Percentiles rank a stretch among this genome's conserved stretches.
These are phyloP conservation scores for Salvia miltiorrhiza DNA, from an alignment of 257 asterid species.

Conservation along the genomic window DNA sequence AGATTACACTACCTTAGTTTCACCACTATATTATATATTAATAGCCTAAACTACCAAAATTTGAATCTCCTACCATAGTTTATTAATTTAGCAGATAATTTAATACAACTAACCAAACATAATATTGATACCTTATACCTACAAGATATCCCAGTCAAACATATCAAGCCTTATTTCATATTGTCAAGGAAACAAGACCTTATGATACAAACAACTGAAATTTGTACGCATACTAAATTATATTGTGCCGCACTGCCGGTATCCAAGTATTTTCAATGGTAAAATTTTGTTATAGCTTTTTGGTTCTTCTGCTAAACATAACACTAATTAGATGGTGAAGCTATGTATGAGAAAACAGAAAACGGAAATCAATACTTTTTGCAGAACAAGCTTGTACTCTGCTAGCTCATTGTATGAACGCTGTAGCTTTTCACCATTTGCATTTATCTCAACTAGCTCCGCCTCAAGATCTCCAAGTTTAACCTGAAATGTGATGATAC, in stretches of 20 bases:
- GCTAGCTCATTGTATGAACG: constrained; percentile 80
- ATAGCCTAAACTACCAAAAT: too few species aligned
- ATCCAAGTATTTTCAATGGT: background rate
- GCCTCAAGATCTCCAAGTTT: constrained; percentile 74
- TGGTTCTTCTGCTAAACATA: background rate
- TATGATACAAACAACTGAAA: background rate
- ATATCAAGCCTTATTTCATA: too few species aligned
- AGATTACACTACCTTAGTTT: too few species aligned
- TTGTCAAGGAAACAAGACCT: too few species aligned
- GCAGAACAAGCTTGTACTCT: constrained; percentile 79
- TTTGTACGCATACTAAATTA: background rate
- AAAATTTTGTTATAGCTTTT: background rate
- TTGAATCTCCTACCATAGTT: too few species aligned
- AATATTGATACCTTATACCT: too few species aligned
- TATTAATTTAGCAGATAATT: too few species aligned
- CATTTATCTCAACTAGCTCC: constrained; percentile 79
- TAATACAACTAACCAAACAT: too few species aligned
- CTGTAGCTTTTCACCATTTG: constrained; percentile 71
- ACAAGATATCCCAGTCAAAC: too few species aligned
- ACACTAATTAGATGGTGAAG: background rate
- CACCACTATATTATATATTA: too few species aligned
- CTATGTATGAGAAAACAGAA: constrained; percentile 2
- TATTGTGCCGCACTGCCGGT: background rate
- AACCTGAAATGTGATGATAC: constrained; percentile 32
- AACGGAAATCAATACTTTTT: constrained; percentile 42